These are phyloP conservation scores for Malassezia psittaci DNA, from an alignment of 1,284 basidiomycete genomes.

Conservation along the genomic window DNA sequence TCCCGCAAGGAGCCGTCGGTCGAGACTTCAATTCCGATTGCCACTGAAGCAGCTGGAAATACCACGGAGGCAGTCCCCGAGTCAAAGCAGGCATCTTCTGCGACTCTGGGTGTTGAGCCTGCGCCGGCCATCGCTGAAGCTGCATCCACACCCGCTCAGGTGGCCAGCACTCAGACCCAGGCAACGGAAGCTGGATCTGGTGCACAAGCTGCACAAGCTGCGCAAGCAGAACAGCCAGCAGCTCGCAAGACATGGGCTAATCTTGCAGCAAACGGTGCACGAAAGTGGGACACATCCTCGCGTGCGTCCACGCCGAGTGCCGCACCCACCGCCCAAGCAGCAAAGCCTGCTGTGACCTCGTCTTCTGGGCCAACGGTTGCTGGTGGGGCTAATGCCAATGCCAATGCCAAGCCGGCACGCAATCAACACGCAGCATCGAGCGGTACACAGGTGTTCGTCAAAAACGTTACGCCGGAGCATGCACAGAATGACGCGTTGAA, in stretches of 20 bases:
- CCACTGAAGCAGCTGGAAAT: background rate
- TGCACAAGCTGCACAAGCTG: constrained; percentile 1
- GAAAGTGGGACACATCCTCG: constrained; percentile 40
- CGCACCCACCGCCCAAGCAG: constrained; percentile 9
- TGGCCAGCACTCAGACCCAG: background rate
- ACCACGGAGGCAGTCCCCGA: constrained; percentile 1
- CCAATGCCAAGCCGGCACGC: constrained; percentile 8
- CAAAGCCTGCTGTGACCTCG: constrained; percentile 9
- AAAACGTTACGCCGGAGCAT: constrained; percentile 63
- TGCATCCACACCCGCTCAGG: constrained; percentile 41
- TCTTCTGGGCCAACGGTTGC: constrained; percentile 17
- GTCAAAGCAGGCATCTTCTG: constrained; percentile 21
- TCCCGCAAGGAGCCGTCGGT: too few relatives aligned
- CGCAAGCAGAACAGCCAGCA: constrained; percentile 5
- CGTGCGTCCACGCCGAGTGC: constrained; percentile 7
- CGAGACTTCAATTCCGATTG: background rate
- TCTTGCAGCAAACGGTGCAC: constrained; percentile 39
- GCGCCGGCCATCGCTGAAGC: constrained; percentile 48
- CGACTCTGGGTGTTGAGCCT: constrained; percentile 40
- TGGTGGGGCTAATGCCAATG: constrained; percentile 14
- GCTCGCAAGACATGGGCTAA: constrained; percentile 44
- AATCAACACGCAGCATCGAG: background rate
- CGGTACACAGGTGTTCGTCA: constrained; percentile 36
- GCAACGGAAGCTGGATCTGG: constrained; percentile 1
- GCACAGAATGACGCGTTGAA: constrained; percentile 59